Base-by-base conservation (phyloP, 257 asterid genomes). In the Solanum piurae region DNA sequence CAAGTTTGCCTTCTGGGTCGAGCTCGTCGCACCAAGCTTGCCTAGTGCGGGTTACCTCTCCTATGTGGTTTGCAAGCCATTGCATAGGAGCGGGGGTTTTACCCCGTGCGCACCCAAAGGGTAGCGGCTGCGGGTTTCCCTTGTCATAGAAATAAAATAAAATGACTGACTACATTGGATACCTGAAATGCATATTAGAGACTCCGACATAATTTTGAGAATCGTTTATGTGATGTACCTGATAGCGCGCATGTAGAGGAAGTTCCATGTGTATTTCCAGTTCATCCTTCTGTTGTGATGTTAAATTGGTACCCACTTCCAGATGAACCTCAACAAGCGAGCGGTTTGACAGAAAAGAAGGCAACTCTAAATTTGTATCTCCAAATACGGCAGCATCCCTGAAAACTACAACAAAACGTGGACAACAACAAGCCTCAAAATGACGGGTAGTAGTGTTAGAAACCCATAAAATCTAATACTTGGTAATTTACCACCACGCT, bases 211-310 rank as follows among this genome's bases (percentile, higher is more conserved):
- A 36, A 62, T 31, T 25, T 37, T 23, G 83, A 29, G 44, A 36
- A 52, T 72, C 29, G 90, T 87, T 91, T 74, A 7, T 3, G 31
- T 84, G 75, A 82, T 46, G 52, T 87, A 95, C 99, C 80, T 90
- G 97, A 89, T 97, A 97, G 14, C 98, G 95, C 3, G 98, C 97
- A 87, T 97, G 99, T 68, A 97, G 89, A n/a, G 98, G 98, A 79
- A 95, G 93, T 87, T 89, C 87, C 64, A 95, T 80, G 85, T 89
- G 91, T 88, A 93, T 58, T 86, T 93, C 94, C 80, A 87, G 86
- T 69, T 89, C 91, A 88, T 87, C 87, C 25, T 91, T 84, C 23
- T 87, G 46, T 76, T 73, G 86, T 36, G 94, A 85, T 12, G 88
- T 49, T 88, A 87, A 77, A 7, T 52, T 79, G 46, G 94, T 77